Conservation (phyloP, 768 basidiomycete genomes). For the Boletus vinaceobasis region DNA sequence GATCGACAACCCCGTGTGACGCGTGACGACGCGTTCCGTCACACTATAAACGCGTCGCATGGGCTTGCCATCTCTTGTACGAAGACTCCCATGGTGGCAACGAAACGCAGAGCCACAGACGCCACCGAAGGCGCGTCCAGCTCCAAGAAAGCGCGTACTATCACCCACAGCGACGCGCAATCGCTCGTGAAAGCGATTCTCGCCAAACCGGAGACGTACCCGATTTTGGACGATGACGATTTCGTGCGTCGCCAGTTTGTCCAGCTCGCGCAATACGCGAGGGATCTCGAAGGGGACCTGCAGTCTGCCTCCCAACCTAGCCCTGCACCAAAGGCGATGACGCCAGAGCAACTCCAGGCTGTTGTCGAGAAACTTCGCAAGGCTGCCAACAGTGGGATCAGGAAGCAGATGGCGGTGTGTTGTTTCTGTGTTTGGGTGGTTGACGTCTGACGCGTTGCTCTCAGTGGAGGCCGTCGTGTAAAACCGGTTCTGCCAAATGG, state of each 20-base stretch:
- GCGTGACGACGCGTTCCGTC: constrained; percentile 26
- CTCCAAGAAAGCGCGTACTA: constrained; percentile 30
- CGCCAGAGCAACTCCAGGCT: constrained; percentile 35
- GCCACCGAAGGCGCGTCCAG: constrained; percentile 11
- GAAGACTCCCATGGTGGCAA: constrained; percentile 7
- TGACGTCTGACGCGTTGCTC: neutral
- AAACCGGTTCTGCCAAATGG: constrained; percentile 45
- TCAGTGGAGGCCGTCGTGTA: constrained; percentile 53
- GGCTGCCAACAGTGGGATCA: constrained; percentile 47
- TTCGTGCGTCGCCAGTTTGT: constrained; percentile 27
- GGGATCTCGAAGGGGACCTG: constrained; percentile 30
- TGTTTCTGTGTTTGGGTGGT: neutral
- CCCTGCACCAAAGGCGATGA: constrained; percentile 31
- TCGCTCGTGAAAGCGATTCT: constrained; percentile 39
- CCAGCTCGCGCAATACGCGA: constrained; percentile 34
- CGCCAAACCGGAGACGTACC: constrained; percentile 33
- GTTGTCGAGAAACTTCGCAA: constrained; percentile 45
- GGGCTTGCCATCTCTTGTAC: neutral
- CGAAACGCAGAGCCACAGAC: constrained; percentile 39
- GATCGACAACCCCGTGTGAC: constrained; percentile 14
- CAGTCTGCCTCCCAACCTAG: constrained; percentile 13
- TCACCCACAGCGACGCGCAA: constrained; percentile 31
- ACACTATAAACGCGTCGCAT: constrained; percentile 20
- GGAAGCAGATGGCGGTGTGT: constrained; percentile 45
- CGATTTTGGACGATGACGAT: constrained; percentile 34